These are phyloP conservation scores for Sporothrix pallida DNA, from an alignment of 2,329 filamentous ascomycete genomes.

Conservation along the genomic window DNA sequence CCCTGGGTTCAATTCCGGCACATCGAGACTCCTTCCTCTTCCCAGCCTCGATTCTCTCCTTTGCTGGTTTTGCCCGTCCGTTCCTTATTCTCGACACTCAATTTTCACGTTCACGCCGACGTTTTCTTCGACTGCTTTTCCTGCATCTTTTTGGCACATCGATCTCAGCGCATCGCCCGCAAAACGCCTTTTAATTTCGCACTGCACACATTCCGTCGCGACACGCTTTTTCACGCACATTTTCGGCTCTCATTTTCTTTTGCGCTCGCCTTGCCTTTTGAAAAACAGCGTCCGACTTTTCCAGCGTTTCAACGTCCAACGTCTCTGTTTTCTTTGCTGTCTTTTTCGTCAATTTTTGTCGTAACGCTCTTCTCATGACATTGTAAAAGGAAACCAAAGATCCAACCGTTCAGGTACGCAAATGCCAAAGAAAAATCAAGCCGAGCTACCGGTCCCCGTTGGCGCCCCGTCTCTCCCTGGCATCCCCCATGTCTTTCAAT, in stretches of 20 bases:
- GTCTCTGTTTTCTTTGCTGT: background rate
- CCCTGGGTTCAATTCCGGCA: conserved; percentile 62
- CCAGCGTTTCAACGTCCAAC: too few species aligned
- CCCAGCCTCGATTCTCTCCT: conserved; percentile 41
- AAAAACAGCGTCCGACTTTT: background rate
- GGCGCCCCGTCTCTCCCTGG: conserved; percentile 21
- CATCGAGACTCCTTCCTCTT: conserved; percentile 46
- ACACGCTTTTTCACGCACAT: background rate
- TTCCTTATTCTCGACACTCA: conserved; percentile 52
- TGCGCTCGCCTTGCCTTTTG: background rate
- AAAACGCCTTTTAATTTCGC: conserved; percentile 3
- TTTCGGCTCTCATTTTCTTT: background rate
- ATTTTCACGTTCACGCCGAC: conserved; percentile 3
- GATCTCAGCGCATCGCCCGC: background rate
- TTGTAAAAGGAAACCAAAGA: conserved; percentile 1
- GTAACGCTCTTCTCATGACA: conserved; percentile 9
- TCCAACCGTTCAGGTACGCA: conserved; percentile 14
- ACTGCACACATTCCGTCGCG: conserved; percentile 9
- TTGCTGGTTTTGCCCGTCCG: conserved; percentile 65
- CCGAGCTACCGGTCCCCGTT: background rate
- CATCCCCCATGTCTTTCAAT: conserved; percentile 18
- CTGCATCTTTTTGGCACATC: background rate
- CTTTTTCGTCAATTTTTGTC: background rate
- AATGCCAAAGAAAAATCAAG: background rate
- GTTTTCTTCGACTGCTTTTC: conserved; percentile 9